Conservation (phyloP, 2,329 filamentous ascomycete genomes). For the Trichophyton verrucosum region DNA sequence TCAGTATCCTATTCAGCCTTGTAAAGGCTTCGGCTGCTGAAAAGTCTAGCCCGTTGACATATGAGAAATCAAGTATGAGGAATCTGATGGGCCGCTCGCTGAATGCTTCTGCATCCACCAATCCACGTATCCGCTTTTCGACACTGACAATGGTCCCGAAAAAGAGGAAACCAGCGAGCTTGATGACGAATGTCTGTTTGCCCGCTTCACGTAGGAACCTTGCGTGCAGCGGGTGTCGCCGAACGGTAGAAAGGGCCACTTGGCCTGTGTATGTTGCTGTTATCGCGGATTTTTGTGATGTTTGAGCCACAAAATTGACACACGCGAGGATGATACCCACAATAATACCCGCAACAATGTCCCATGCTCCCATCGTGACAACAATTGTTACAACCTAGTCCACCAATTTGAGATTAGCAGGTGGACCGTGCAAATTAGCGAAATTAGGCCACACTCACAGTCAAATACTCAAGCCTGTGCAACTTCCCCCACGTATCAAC, state of each 20-base stretch:
- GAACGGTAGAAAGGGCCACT: constrained; percentile 80
- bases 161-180: constrained; percentile 90
- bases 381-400: constrained; percentile 67
- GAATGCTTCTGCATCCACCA: constrained; percentile 77
- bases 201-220: constrained; percentile 77
- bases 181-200: constrained; percentile 78
- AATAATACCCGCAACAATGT: constrained; percentile 90
- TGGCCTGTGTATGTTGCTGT: constrained; percentile 82
- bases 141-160: constrained; percentile 96
- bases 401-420: neutral
- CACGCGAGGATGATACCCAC: constrained; percentile 87
- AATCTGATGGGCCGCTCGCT: constrained; percentile 69
- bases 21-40: constrained; percentile 93
- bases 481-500: constrained; percentile 82
- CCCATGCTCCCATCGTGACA: constrained; percentile 88
- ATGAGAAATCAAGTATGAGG: constrained; percentile 73
- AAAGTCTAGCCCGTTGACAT: constrained; percentile 88
- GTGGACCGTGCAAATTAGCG: neutral
- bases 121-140: constrained; percentile 68
- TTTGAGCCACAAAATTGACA: constrained; percentile 80
- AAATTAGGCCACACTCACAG: constrained; percentile 41
- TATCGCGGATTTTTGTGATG: constrained; percentile 78
- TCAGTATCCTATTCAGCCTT: constrained; percentile 73
- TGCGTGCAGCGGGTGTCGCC: constrained; percentile 78
- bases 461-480: constrained; percentile 76